Evolutionary conservation across 2,329 filamentous ascomycete species (phyloP).

Genomic region (Botrytis hyacinthi): DNA sequence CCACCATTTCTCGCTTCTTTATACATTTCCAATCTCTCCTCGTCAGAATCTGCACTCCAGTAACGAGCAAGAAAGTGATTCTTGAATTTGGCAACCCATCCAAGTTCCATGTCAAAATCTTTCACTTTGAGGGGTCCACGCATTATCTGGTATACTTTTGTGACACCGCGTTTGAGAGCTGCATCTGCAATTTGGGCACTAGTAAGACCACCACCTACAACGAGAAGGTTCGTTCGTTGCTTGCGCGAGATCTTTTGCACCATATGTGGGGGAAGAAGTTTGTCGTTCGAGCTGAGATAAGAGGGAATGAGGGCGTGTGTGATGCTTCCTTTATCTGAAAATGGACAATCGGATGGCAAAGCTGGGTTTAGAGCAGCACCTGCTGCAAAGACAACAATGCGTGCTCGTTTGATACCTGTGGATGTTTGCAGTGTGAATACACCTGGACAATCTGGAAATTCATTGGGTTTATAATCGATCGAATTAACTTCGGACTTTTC

Average conservation of each 20-base stretch:
- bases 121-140: constrained; percentile 60
- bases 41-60: constrained; percentile 71
- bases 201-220: constrained; percentile 74
- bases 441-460: constrained; percentile 40
- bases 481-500: constrained; percentile 48
- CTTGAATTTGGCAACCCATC: constrained; percentile 80
- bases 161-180: constrained; percentile 61
- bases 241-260: constrained; percentile 50
- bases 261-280: constrained; percentile 41
- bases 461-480: constrained; percentile 27
- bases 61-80: constrained; percentile 75
- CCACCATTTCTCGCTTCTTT: constrained; percentile 67
- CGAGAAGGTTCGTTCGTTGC: constrained; percentile 59
- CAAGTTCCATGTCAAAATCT: constrained; percentile 72
- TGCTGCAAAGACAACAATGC: constrained; percentile 66
- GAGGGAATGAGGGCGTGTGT: constrained; percentile 26
- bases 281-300: constrained; percentile 2
- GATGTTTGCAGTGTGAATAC: constrained; percentile 65
- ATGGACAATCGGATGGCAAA: constrained; percentile 41
- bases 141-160: constrained; percentile 69
- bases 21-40: constrained; percentile 65
- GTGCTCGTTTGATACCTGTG: constrained; percentile 53
- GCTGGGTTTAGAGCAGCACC: constrained; percentile 63
- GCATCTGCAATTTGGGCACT: constrained; percentile 72
- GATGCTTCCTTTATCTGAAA: constrained; percentile 33